phyloP scores from a whole-genome alignment of 2,329 filamentous ascomycete genomes.

The Aspergillus ibericus region DNA sequence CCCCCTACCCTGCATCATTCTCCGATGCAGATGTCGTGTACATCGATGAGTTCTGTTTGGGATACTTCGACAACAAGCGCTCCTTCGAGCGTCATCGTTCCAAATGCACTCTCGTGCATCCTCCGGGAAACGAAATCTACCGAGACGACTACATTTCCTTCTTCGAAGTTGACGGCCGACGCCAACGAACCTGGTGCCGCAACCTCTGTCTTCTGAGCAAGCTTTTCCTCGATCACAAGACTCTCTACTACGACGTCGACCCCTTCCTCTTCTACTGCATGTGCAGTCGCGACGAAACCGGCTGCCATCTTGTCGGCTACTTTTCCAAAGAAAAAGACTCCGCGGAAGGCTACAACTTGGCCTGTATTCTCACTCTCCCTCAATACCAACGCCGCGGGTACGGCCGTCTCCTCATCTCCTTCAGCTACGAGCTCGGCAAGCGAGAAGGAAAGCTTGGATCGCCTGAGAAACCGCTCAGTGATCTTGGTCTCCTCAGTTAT shows the following conservation, averaged over 20 bases:
- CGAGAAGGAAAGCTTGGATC: conserved; percentile 94
- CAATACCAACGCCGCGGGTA: conserved; percentile 96
- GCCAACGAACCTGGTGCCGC: conserved; percentile 97
- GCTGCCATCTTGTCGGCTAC: conserved; percentile 97
- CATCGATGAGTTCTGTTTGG: conserved; percentile 96
- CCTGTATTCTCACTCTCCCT: conserved; percentile 93
- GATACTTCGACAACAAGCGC: conserved; percentile 80
- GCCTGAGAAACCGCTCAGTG: conserved; percentile 92
- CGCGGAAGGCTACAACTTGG: conserved; percentile 94
- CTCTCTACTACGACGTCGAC: conserved; percentile 95
- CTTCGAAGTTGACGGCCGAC: conserved; percentile 95
- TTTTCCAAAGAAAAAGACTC: conserved; percentile 99
- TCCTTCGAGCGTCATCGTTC: conserved; percentile 81
- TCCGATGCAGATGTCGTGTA: conserved; percentile 86
- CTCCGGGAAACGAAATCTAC: conserved; percentile 97
- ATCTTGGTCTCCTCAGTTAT: conserved; percentile 89
- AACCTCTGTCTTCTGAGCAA: conserved; percentile 96
- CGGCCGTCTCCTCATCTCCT: conserved; percentile 89
- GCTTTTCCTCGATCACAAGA: conserved; percentile 97
- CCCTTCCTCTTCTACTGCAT: conserved; percentile 97
- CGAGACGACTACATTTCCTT: conserved; percentile 87
- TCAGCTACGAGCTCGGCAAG: conserved; percentile 94
- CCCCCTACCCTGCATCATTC: conserved; percentile 88
- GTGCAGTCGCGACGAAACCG: conserved; percentile 86
- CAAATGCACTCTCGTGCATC: conserved; percentile 89